phyloP scores from a whole-genome alignment of 257 asterid species.

The Plantago major region DNA sequence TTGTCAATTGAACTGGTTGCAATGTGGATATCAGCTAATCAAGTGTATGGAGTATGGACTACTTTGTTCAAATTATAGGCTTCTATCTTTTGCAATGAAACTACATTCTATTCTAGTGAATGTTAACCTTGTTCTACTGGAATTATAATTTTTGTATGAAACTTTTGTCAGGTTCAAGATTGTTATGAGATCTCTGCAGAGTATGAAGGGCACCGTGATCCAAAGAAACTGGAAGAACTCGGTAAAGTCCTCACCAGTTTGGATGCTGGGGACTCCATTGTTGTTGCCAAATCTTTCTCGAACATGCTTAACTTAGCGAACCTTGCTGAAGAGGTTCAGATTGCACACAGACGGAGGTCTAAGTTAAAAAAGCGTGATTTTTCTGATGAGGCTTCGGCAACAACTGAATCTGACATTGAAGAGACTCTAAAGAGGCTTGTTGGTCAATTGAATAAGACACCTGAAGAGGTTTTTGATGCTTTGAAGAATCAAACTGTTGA shows the following conservation, averaged over 20 bases:
- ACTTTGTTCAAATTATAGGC: no score
- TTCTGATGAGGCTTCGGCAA: constrained; percentile 88
- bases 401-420: constrained; percentile 89
- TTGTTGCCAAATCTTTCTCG: constrained; percentile 81
- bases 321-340: constrained; percentile 98
- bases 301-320: constrained; percentile 92
- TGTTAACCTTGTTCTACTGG: background rate
- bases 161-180: constrained; percentile 71
- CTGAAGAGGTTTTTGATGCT: constrained; percentile 79
- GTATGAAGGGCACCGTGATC: constrained; percentile 70
- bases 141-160: constrained; percentile 14
- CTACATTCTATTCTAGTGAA: constrained; percentile 1
- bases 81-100: background rate
- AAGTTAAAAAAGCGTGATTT: constrained; percentile 72
- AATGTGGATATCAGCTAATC: no score
- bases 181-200: constrained; percentile 88
- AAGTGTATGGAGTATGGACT: no score
- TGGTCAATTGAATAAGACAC: constrained; percentile 73
- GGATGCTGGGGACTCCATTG: constrained; percentile 98
- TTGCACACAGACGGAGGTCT: constrained; percentile 82
- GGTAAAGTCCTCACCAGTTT: constrained; percentile 79
- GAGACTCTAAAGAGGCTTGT: constrained; percentile 89
- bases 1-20: no score
- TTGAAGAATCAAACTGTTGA: constrained; percentile 89
- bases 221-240: constrained; percentile 78